A percentile compares a stretch with the other conserved stretches of the same genome.
Evolutionary conservation across 1,139 yeast genomes (phyloP).

Genomic region (Geotrichum cucujoidarum): DNA sequence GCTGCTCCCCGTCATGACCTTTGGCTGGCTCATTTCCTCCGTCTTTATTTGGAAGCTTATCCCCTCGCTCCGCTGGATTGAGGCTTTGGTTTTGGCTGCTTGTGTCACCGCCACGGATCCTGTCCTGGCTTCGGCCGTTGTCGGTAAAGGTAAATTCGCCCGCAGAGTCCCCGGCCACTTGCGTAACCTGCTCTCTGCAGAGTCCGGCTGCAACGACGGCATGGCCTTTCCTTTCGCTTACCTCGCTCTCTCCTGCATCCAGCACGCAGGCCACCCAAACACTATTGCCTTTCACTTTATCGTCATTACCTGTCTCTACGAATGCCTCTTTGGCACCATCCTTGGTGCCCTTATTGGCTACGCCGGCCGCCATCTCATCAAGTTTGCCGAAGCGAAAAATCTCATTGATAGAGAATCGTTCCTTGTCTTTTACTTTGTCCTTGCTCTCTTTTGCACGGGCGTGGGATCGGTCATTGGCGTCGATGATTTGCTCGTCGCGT

Average conservation of each 20-base stretch:
- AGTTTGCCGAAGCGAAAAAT: constrained; percentile 68
- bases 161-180: constrained; percentile 94
- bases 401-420: constrained; percentile 92
- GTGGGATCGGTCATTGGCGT: constrained; percentile 88
- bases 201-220: constrained; percentile 96
- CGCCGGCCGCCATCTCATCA: constrained; percentile 64
- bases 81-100: constrained; percentile 77
- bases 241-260: constrained; percentile 62
- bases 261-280: constrained; percentile 59
- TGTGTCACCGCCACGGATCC: constrained; percentile 98
- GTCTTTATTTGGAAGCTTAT: constrained; percentile 78
- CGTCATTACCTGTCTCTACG: constrained; percentile 73
- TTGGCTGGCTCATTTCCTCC: constrained; percentile 88
- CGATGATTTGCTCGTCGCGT: constrained; percentile 90
- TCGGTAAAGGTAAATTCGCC: constrained; percentile 95
- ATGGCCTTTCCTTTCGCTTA: constrained; percentile 96
- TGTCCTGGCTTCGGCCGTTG: constrained; percentile 95
- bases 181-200: constrained; percentile 84
- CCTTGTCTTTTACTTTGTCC: constrained; percentile 79
- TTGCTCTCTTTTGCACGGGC: constrained; percentile 88
- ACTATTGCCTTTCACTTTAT: constrained; percentile 84
- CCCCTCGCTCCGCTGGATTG: constrained; percentile 72
- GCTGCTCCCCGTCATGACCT: constrained; percentile 87
- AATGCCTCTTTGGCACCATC: constrained; percentile 78
- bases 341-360: constrained; percentile 76